Base-by-base conservation (phyloP, 1,139 yeast species). In the Candida sanyaensis region DNA sequence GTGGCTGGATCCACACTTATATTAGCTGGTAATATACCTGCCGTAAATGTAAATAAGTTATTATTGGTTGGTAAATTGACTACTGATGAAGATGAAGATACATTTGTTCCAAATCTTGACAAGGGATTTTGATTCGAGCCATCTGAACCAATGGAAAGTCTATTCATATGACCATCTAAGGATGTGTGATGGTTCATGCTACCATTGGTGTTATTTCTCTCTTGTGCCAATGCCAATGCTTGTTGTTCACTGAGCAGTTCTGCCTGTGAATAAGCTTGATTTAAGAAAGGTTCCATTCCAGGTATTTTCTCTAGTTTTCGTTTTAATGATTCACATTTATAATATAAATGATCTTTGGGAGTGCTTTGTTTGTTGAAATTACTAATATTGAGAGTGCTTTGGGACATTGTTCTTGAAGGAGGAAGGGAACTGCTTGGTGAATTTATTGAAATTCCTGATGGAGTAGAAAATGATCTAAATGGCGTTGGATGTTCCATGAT, bases 1-100 rank as follows among this genome's bases (percentile, higher is more conserved):
- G 97, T 90, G 2, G 89, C 97, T 2, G 99, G 97, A 62, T 93
- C 99, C 58, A 88, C 86, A 48, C 81, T 79, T 49, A 82, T 75
- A 47, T 80, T 83, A 3, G 89, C 86, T 2, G 95, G 95, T 42
- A 86, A 68, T 17, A 85, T 84, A 27, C 95, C 95, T 39, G 89
- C 86, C 30, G 88, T 79, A 64, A 84, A 86, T 0, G 93, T 86
- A 54, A 73, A 75, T 46, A 78, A 64, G 50, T 74, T 68, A 50
- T 64, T 63, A 36, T 56, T 40, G 31, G 39, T 42, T 10, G 42
- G 31, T 10, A 34, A 13, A 26, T 27, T 34, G 21, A 33, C 7
- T 9, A 41, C 24, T 26, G 38, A 42, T 11, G 45, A 42, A 53
- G 52, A 54, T 43, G 43, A 13, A 30, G 54, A 59, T 54, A 45